Conservation (phyloP, 2,329 filamentous ascomycete species). For the Cryphonectria radicalis region DNA sequence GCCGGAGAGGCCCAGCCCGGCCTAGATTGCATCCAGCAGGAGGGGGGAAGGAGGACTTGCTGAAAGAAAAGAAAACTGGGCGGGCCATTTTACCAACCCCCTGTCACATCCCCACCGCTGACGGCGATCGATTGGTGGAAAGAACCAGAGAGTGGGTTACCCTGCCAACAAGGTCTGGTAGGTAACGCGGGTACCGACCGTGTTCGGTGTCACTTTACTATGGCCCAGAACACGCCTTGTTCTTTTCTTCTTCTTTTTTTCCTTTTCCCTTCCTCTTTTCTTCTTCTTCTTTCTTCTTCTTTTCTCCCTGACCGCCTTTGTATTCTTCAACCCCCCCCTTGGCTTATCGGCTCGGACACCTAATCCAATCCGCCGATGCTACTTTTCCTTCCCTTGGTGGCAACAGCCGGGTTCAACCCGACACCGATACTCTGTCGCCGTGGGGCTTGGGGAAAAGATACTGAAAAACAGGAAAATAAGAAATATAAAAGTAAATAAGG, state of each 20-base stretch:
- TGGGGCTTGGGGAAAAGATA: neutral
- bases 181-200: neutral
- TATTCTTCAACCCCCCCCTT: neutral
- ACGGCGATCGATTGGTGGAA: neutral
- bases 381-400: neutral
- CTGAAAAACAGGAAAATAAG: neutral
- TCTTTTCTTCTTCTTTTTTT: neutral
- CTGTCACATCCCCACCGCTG: neutral
- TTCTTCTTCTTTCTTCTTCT: neutral
- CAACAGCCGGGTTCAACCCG: neutral
- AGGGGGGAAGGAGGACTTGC: neutral
- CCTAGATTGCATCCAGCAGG: neutral
- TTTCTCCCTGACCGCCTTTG: neutral
- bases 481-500: neutral
- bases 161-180: neutral
- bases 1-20: neutral
- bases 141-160: neutral
- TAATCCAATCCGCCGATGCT: neutral
- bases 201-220: neutral
- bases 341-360: neutral
- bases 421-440: neutral
- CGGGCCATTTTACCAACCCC: neutral
- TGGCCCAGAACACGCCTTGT: neutral
- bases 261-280: neutral
- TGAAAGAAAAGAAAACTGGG: neutral